phyloP scores from a whole-genome alignment of 805 yeast genomes.

The Myxozyma udenii region DNA sequence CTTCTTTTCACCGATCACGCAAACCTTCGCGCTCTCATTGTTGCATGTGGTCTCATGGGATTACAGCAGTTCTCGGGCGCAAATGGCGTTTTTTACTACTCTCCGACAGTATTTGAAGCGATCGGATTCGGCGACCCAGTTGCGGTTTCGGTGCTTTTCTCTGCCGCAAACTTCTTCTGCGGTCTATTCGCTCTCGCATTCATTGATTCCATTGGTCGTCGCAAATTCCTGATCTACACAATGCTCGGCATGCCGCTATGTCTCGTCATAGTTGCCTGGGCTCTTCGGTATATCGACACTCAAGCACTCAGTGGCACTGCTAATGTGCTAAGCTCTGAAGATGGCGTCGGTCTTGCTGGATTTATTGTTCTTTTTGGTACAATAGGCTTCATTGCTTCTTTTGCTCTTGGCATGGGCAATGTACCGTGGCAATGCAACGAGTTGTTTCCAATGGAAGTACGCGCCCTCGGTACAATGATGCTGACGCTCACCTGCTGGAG shows the following conservation, averaged over 20 bases:
- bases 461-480: slow-evolving; percentile 86
- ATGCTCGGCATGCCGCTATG: slow-evolving; percentile 81
- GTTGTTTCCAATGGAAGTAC: slow-evolving; percentile 86
- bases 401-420: slow-evolving; percentile 94
- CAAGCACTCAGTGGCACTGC: slow-evolving; percentile 61
- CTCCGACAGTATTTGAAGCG: slow-evolving; percentile 85
- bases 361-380: slow-evolving; percentile 78
- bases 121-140: slow-evolving; percentile 86
- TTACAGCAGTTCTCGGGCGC: slow-evolving; percentile 98
- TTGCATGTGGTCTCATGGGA: slow-evolving; percentile 92
- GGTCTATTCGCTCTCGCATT: slow-evolving; percentile 81
- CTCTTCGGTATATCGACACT: too few relatives aligned
- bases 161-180: slow-evolving; percentile 89
- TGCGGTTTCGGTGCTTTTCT: slow-evolving; percentile 89
- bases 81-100: slow-evolving; percentile 92
- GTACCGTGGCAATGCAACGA: slow-evolving; percentile 99
- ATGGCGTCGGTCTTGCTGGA: slow-evolving; percentile 41
- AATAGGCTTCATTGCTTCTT: slow-evolving; percentile 82
- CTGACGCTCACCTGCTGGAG: slow-evolving; percentile 96
- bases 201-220: slow-evolving; percentile 84
- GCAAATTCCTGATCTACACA: slow-evolving; percentile 70
- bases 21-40: slow-evolving; percentile 80
- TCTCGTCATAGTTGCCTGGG: slow-evolving; percentile 76
- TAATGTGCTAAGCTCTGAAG: background rate
- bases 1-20: slow-evolving; percentile 43